Evolutionary conservation across 208 protist genomes (phyloP), one percentile per base, ranked within the genome.

Genomic region (Trypanosoma brucei): DNA sequence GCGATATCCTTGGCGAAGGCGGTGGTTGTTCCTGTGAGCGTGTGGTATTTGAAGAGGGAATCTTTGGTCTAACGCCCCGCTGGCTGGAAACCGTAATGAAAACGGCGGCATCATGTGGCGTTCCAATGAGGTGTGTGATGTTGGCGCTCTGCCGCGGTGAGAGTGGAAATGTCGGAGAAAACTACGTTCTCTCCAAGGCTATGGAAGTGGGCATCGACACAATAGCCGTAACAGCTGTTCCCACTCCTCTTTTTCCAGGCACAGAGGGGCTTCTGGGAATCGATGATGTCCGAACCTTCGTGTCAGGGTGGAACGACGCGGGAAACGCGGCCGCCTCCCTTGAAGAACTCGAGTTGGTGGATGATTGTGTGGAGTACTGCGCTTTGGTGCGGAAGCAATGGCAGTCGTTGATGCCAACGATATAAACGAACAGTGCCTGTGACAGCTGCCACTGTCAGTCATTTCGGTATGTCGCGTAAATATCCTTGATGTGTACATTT

Each of bases 21-120:
- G 8, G 35, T 51, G 34, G 31, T 36, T 14, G 39, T 33, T n/a
- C 56, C 39, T 71, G 66, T 45, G 59, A 60, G 35, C 44, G 68
- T 30, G 76, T 78, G 44, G 73, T 95, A 39, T 83, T 71, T 66
- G 86, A 95, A 54, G 80, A 86, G 46, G 84, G 76, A 37, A 60
- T 75, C 11, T 39, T 9, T 0, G 86, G 84, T 0, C 62, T 91
- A 3, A 83, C 77, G 2, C 77, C 82, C 37, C 79, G 89, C 8
- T 88, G 83, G 83, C 61, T 95, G 37, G 86, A 95, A 69, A 93
- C 86, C n/a, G 69, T 66, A 1, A 38, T 76, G 37, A 93, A 93
- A 60, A 92, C 84, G 14, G 76, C 79, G n/a, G 39, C 79, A 6
- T 72, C 89, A 2, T 86, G 82, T 22, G 86, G 86, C 31, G 76